A percentile compares a stretch with the other conserved stretches of the same genome.
Conservation (phyloP, 2,329 filamentous ascomycete species). For the Allantophomopsis cytisporea region DNA sequence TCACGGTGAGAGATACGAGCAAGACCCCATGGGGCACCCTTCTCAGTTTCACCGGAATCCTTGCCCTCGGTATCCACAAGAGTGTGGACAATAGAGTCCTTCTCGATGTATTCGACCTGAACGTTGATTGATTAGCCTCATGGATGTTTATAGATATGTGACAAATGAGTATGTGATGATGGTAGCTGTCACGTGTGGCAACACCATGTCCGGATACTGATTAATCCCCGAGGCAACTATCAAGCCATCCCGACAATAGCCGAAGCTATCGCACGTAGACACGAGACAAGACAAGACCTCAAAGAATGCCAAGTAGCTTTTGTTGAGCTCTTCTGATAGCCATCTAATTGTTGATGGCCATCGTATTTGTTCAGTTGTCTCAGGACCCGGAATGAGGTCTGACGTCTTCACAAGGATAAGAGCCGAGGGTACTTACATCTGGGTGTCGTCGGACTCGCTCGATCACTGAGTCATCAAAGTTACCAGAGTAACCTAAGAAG, state of each 20-base stretch:
- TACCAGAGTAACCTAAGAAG: constrained; percentile 85
- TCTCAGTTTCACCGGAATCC: constrained; percentile 56
- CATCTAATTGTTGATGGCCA: no score
- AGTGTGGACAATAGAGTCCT: constrained; percentile 82
- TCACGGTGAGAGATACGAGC: constrained; percentile 95
- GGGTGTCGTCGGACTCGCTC: constrained; percentile 90
- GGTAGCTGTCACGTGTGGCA: no score
- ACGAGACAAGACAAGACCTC: no score
- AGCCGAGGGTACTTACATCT: constrained; percentile 60
- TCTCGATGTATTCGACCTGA: constrained; percentile 94
- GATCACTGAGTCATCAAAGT: constrained; percentile 88
- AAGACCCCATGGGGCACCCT: constrained; percentile 95
- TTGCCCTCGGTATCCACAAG: constrained; percentile 34
- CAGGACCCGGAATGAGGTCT: no score
- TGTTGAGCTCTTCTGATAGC: no score
- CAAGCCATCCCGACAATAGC: no score
- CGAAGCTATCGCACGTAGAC: no score
- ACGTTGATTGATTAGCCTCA: background rate
- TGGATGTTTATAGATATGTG: constrained; percentile 3
- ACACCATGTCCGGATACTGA: no score
- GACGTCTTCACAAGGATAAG: background rate
- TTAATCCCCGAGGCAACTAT: no score
- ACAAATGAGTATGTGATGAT: background rate
- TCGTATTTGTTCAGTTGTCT: no score
- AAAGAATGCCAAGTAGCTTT: no score